Conservation (phyloP, 371 early-diverging fungal genomes). For the Mucor circinelloides region DNA sequence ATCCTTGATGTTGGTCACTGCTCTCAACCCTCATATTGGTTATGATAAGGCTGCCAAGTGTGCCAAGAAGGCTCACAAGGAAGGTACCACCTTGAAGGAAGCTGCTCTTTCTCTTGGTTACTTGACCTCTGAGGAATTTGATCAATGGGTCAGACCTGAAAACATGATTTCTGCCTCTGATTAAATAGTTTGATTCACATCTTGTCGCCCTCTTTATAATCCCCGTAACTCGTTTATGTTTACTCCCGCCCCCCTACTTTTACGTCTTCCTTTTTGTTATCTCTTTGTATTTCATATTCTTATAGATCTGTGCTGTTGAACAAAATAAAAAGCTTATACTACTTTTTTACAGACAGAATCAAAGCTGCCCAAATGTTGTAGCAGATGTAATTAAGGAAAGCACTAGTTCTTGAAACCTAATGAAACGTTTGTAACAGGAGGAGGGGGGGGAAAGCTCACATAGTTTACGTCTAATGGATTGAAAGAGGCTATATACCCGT, state of each 20-base stretch:
- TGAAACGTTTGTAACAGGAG: no score
- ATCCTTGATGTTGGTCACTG: slow-evolving; percentile 87
- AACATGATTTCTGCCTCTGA: slow-evolving; percentile 65
- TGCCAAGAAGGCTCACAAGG: slow-evolving; percentile 89
- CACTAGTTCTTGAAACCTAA: no score
- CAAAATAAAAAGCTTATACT: background rate
- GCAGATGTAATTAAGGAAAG: background rate
- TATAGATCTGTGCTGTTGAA: background rate
- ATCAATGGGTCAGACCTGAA: slow-evolving; percentile 85
- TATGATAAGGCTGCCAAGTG: slow-evolving; percentile 86
- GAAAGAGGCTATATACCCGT: no score
- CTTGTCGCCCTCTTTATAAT: background rate
- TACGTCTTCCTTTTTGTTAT: background rate
- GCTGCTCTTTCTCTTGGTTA: slow-evolving; percentile 77
- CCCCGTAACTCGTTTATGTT: background rate
- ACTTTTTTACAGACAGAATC: background rate
- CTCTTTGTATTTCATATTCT: background rate
- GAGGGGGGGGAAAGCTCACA: no score
- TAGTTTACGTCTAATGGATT: no score
- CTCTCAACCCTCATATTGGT: slow-evolving; percentile 84
- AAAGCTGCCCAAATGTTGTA: background rate
- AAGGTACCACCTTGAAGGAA: slow-evolving; percentile 79
- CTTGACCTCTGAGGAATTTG: slow-evolving; percentile 79
- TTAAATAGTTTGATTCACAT: background rate
- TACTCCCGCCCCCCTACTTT: background rate